Base-by-base conservation (phyloP, 2,329 filamentous ascomycete genomes). In the Arthrobotrys entomopaga region DNA sequence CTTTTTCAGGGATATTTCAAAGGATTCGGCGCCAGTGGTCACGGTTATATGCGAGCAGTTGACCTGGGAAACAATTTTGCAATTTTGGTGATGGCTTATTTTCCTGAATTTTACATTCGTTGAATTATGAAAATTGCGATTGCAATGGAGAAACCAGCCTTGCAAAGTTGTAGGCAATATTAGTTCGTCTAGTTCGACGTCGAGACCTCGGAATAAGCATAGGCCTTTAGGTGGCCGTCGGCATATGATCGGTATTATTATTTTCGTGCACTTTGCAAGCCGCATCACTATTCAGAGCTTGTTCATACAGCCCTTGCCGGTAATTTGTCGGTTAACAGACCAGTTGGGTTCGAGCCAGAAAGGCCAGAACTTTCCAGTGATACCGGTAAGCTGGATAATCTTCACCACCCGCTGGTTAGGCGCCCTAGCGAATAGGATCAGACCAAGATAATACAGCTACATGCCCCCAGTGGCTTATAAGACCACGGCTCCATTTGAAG, bases 401-500 rank as follows among this genome's bases (percentile, higher is more conserved):
- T 48, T 48, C 43, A 48, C 43, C 43, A 48, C 43, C 43, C 43
- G 2, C 43, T 6, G 43, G 43, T 48, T 48, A 48, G 43, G 43
- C 13, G 43, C 43, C 43, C 43, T 48, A 48, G 43, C 43, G 7
- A 48, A 48, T 48, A 48, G 43, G 43, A 48, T 48, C 43, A 20
- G 43, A 48, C 43, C 43, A 48, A 13, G 43, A 6, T 48, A 16
- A n/a, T 20, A 20, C 19, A 48, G 43, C 43, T 48, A 48, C 43
- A 48, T 48, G 43, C 43, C 43, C 43, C 43, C 29, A 48, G 43
- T 48, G 43, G 43, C 7, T 48, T 8, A 48, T 48, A 48, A 48
- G 43, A 48, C 43, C 43, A 48, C 43, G 43, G 43, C 43, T 48
- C 7, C 43, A 48, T 48, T 48, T 48, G 43, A 48, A 48, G 43